A percentile compares a stretch with the other conserved stretches of the same genome.
Conservation (phyloP, 129 eudicot genomes). For the Saussurea involucrata region DNA sequence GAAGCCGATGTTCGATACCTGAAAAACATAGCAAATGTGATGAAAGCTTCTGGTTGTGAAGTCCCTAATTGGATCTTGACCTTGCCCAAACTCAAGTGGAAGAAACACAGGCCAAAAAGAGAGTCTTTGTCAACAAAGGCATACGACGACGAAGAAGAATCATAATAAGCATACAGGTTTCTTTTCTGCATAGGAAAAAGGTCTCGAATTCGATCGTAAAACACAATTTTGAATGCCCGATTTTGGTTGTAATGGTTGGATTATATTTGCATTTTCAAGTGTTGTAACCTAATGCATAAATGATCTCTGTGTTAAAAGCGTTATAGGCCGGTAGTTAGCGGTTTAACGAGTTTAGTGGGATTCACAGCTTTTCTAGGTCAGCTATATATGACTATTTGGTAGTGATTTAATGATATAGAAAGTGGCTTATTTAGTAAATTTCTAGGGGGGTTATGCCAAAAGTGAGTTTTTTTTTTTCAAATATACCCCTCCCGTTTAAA, state of each 20-base stretch:
- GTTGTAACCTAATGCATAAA: conserved; percentile 15
- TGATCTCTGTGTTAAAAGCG: no score
- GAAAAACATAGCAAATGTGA: conserved; percentile 81
- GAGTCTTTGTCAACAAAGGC: conserved; percentile 56
- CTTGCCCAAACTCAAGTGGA: conserved; percentile 76
- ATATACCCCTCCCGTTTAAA: no score
- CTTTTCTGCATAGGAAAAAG: not conserved
- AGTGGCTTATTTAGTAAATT: no score
- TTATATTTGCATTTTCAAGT: not conserved
- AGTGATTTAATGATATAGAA: no score
- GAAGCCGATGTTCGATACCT: conserved; percentile 76
- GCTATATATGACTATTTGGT: no score
- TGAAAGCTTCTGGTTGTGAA: conserved; percentile 80
- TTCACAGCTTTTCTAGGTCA: no score
- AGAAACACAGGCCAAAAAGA: conserved; percentile 79
- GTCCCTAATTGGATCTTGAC: conserved; percentile 82
- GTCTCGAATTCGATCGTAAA: not conserved
- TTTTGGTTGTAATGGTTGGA: conserved; percentile 1
- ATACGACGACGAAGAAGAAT: conserved; percentile 34
- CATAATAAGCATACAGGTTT: not conserved
- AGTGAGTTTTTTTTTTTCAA: no score
- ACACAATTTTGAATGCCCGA: conserved; percentile 4
- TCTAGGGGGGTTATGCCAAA: no score
- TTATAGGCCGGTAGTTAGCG: no score
- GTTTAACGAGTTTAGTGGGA: no score